Base-by-base conservation (phyloP, 2,329 filamentous ascomycete genomes). In the Zymoseptoria brevis region DNA sequence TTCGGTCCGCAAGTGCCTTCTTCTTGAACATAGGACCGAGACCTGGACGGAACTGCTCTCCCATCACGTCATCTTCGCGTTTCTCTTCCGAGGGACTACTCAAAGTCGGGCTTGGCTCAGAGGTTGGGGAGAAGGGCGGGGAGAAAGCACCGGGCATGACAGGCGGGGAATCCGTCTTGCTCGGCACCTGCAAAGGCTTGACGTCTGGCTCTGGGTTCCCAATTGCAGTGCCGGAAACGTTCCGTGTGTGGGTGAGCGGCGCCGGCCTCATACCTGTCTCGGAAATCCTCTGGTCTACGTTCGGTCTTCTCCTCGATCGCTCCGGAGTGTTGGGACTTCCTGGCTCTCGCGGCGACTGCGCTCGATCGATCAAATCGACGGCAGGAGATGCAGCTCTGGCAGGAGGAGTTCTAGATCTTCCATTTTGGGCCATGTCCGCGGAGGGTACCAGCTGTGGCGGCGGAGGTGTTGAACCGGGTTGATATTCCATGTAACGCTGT, bases 1-100 rank as follows among this genome's bases (percentile, higher is more conserved):
- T 83, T 62, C 82, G 85, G 1, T 85, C 87, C 62, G 84, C 84
- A 0, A 86, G 86, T 62, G 83, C 84, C 70, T 89, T 90, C 63
- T 87, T 84, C 74, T 90, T 93, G 68, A 96, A 87, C 92, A 96
- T 96, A 1, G 91, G 90, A 0, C 90, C 90, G 6, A 96, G 80
- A 0, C 90, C 91, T 19, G 90, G 90, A n/a, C 89, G 79, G 64
- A 81, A 78, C 29, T 75, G 73, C 51, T 81, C 80, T 4, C 54
- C 45, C 24, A 53, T 35, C 19, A 19, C 56, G 29, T 60, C 51
- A 45, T 63, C 62, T 54, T 64, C 60, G 4, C 56, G 57, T 22
- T 56, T 60, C 53, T 68, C 69, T 16, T 63, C 63, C 2, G 55
- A 52, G 8, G 66, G 65, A 4, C 65, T 61, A 4, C 65, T 61